phyloP scores from a whole-genome alignment of 371 early-diverging fungal species.

The Mucor racemosus region DNA sequence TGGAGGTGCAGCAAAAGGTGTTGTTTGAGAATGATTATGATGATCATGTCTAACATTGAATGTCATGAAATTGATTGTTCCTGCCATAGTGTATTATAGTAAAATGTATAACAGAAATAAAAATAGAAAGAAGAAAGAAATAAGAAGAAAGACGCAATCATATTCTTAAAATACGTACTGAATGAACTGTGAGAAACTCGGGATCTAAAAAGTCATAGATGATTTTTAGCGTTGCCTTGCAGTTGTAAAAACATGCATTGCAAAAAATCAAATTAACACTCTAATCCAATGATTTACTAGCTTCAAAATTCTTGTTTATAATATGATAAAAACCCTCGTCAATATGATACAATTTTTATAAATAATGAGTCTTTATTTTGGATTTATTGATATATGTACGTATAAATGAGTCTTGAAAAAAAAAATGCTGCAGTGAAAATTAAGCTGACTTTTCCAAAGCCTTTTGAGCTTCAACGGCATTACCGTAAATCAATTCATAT shows the following conservation, averaged over 20 bases:
- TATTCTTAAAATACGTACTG: not conserved
- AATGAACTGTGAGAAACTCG: not conserved
- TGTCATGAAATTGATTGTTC: slow-evolving; percentile 42
- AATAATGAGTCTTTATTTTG: too few species aligned
- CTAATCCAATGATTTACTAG: too few species aligned
- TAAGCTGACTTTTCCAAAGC: slow-evolving; percentile 11
- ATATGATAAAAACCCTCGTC: too few species aligned
- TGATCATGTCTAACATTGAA: slow-evolving; percentile 52
- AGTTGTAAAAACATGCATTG: too few species aligned
- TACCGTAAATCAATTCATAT: slow-evolving; percentile 51
- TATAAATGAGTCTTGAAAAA: not conserved
- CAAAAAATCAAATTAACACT: too few species aligned
- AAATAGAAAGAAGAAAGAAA: not conserved
- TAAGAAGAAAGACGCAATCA: slow-evolving; percentile 8
- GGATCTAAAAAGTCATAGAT: not conserved
- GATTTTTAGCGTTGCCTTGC: not conserved
- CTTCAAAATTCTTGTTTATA: too few species aligned
- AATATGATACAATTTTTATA: too few species aligned
- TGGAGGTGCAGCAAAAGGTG: slow-evolving; percentile 39
- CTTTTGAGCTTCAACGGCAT: slow-evolving; percentile 21
- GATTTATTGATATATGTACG: not conserved
- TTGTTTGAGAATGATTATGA: slow-evolving; percentile 18
- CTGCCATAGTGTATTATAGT: not conserved
- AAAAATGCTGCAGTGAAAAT: not conserved
- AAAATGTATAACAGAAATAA: too few species aligned